These are phyloP conservation scores for Fusarium sp. DNA, from an alignment of 2,329 filamentous ascomycete genomes.

Conservation along the genomic window DNA sequence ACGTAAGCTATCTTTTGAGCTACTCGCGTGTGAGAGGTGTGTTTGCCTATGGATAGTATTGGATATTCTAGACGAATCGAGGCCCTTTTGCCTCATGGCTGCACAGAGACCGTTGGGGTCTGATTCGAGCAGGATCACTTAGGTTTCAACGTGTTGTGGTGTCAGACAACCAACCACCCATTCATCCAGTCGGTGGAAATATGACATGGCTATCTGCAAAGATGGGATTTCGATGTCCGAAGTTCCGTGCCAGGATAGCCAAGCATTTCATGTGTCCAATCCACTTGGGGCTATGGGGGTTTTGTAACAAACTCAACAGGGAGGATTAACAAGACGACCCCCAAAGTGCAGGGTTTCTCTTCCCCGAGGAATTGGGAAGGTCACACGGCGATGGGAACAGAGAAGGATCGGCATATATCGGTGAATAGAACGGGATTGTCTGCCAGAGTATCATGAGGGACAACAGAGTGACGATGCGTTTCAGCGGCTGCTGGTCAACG, in stretches of 20 bases:
- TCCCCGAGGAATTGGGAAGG: constrained; percentile 7
- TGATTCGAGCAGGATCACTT: neutral
- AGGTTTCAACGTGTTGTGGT: neutral
- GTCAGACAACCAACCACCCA: neutral
- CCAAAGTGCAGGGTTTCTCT: constrained; percentile 17
- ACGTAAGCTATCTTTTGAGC: constrained; percentile 24
- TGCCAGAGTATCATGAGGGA: constrained; percentile 4
- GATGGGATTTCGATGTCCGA: constrained; percentile 1
- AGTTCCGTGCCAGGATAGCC: neutral
- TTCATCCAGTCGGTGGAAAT: neutral
- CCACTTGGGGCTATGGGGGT: neutral
- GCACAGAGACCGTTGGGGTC: constrained; percentile 12
- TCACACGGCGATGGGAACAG: neutral
- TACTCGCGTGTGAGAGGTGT: constrained; percentile 4
- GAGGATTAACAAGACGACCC: neutral
- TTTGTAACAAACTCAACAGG: constrained; percentile 10
- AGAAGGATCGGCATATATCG: constrained; percentile 12
- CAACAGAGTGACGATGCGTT: constrained; percentile 3
- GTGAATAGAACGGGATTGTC: constrained; percentile 13
- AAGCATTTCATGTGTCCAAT: constrained; percentile 4
- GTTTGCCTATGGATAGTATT: constrained; percentile 17
- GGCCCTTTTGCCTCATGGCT: neutral
- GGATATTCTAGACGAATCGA: constrained; percentile 8
- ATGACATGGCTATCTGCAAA: neutral
- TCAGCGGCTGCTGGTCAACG: neutral